phyloP scores from a whole-genome alignment of 1,284 basidiomycete genomes.

The Phylloporus gajari region DNA sequence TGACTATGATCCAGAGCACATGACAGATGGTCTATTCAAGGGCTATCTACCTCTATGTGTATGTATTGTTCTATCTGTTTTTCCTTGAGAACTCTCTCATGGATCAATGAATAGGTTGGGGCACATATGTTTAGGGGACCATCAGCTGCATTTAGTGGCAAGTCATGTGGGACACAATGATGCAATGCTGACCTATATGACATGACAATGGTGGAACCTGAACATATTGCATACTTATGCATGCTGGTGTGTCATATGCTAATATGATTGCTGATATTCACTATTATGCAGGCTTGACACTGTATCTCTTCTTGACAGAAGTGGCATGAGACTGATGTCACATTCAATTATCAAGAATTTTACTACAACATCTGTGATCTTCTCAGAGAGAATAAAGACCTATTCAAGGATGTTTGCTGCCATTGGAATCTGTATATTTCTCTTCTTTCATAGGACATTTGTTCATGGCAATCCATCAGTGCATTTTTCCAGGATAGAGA shows the following conservation, averaged over 20 bases:
- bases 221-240: background rate
- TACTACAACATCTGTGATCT: background rate
- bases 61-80: no score
- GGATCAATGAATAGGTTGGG: no score
- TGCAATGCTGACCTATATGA: background rate
- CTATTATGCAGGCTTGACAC: background rate
- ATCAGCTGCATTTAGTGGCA: no score
- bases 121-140: no score
- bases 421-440: background rate
- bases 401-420: background rate
- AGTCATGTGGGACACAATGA: background rate
- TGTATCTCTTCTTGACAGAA: background rate
- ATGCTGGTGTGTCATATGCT: background rate
- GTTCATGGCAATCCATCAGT: background rate
- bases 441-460: background rate
- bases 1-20: no score
- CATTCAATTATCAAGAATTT: background rate
- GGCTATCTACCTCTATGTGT: no score
- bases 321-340: background rate
- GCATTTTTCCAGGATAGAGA: background rate
- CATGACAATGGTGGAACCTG: background rate
- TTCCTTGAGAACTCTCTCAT: no score
- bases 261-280: background rate
- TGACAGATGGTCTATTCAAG: no score
- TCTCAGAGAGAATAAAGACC: background rate